Conservation (phyloP, 2,329 filamentous ascomycete genomes). For the Colletotrichum sp. region DNA sequence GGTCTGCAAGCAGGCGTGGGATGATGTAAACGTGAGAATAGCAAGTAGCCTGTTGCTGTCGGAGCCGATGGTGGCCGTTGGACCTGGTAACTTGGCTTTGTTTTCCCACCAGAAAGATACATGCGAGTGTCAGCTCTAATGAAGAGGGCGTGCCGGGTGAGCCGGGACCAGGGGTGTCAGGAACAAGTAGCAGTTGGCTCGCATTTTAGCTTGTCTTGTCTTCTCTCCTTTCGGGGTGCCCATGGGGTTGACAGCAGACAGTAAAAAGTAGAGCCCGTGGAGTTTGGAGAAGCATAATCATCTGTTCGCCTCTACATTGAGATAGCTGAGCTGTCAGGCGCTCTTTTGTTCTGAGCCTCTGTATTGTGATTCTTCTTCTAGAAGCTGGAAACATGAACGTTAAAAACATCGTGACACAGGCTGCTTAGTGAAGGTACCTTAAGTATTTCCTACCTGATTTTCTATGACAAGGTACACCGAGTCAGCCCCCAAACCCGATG, state of each 20-base stretch:
- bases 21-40: conserved; percentile 12
- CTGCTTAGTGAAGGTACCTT: background rate
- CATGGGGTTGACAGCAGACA: background rate
- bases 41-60: background rate
- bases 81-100: background rate
- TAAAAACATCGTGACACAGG: background rate
- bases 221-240: background rate
- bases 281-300: background rate
- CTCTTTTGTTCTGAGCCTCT: background rate
- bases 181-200: background rate
- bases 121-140: background rate
- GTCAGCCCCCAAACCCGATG: background rate
- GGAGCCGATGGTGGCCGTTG: background rate
- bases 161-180: background rate
- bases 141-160: background rate
- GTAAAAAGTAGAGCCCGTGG: background rate
- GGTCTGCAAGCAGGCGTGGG: background rate
- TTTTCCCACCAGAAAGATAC: background rate
- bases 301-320: background rate
- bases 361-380: background rate
- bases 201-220: background rate
- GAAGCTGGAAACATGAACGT: background rate
- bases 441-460: background rate
- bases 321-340: too few relatives aligned
- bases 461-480: background rate